These are phyloP conservation scores for Coemansia reversa DNA, from an alignment of 192 early-diverging fungal genomes.

Conservation along the genomic window DNA sequence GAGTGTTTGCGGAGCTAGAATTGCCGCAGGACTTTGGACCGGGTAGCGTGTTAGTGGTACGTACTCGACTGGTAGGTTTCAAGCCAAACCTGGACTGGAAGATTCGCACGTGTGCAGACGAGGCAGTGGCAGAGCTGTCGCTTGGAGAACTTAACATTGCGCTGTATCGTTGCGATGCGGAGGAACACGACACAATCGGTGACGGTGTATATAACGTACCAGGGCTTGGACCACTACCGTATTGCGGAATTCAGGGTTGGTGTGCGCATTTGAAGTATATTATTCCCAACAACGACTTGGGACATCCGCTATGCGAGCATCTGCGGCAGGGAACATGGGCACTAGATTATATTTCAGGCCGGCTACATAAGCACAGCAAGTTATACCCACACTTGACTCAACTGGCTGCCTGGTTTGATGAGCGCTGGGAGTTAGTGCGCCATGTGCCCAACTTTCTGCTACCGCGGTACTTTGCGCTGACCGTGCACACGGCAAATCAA, in stretches of 20 bases:
- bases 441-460: conserved; percentile 76
- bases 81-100: conserved; percentile 60
- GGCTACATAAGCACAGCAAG: conserved; percentile 55
- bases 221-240: conserved; percentile 74
- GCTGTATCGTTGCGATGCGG: conserved; percentile 82
- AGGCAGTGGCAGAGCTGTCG: conserved; percentile 62
- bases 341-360: conserved; percentile 78
- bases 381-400: conserved; percentile 23
- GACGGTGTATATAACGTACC: conserved; percentile 89
- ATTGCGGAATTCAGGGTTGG: conserved; percentile 93
- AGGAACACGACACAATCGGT: conserved; percentile 82
- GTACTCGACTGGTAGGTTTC: conserved; percentile 58
- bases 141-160: conserved; percentile 80
- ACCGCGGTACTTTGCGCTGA: conserved; percentile 93
- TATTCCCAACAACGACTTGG: conserved; percentile 84
- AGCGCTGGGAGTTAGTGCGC: conserved; percentile 71
- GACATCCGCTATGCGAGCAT: conserved; percentile 88
- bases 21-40: conserved; percentile 74
- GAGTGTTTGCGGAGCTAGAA: conserved; percentile 61
- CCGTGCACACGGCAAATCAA: conserved; percentile 73
- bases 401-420: conserved; percentile 74
- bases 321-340: conserved; percentile 91
- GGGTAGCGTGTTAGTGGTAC: conserved; percentile 75
- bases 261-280: conserved; percentile 77
- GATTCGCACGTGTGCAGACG: conserved; percentile 61